phyloP scores from a whole-genome alignment of 805 yeast species.

The Phaffomyces antillensis region DNA sequence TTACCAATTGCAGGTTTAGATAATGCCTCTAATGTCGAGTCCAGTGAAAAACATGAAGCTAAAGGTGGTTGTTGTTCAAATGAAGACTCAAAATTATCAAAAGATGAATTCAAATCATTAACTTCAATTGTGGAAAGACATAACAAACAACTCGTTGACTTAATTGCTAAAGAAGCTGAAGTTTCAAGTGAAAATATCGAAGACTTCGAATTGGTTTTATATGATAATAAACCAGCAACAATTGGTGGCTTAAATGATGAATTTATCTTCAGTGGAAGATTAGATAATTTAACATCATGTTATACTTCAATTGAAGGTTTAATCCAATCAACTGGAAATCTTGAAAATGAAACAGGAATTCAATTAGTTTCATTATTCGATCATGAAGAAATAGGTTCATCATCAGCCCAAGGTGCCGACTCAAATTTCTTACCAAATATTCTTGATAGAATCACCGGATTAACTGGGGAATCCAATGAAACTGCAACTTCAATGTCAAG shows the following conservation, averaged over 20 bases:
- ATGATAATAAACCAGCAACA: slow-evolving; percentile 75
- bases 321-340: slow-evolving; percentile 38
- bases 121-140: slow-evolving; percentile 68
- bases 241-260: slow-evolving; percentile 89
- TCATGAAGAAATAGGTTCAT: slow-evolving; percentile 94
- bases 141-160: slow-evolving; percentile 57
- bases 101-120: slow-evolving; percentile 57
- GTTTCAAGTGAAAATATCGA: slow-evolving; percentile 55
- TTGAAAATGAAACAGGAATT: slow-evolving; percentile 48
- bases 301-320: slow-evolving; percentile 72
- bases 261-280: slow-evolving; percentile 84
- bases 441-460: slow-evolving; percentile 55
- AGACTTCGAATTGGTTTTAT: slow-evolving; percentile 83
- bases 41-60: slow-evolving; percentile 7
- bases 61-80: slow-evolving; percentile 38
- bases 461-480: slow-evolving; percentile 25
- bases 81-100: slow-evolving; percentile 40
- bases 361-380: slow-evolving; percentile 80
- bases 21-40: slow-evolving; percentile 24
- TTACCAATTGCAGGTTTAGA: slow-evolving; percentile 76
- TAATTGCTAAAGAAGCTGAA: slow-evolving; percentile 59
- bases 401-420: slow-evolving; percentile 94
- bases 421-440: slow-evolving; percentile 83
- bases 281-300: slow-evolving; percentile 87
- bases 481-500: slow-evolving; percentile 27